Percentiles rank a stretch among this genome's conserved stretches.
Evolutionary conservation across 257 asterid genomes (phyloP).

Genomic region (Henckelia pumila): DNA sequence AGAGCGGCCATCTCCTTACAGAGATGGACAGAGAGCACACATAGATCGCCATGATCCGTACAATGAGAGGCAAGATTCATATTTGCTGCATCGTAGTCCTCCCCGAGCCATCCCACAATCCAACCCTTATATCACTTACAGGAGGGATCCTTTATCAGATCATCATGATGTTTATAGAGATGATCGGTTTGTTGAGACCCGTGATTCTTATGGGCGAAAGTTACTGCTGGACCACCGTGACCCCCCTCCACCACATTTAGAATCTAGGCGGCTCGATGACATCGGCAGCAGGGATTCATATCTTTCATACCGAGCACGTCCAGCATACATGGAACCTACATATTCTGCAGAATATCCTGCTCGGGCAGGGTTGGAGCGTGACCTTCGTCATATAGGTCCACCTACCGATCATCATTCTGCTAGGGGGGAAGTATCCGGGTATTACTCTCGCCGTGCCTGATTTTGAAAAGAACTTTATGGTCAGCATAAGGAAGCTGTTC

Average conservation of each 20-base stretch:
- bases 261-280: constrained; percentile 30
- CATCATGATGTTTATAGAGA: constrained; percentile 30
- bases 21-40: constrained; percentile 18
- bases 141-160: constrained; percentile 24
- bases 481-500: background rate
- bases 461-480: constrained; percentile 1
- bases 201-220: constrained; percentile 39
- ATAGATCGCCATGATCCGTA: constrained; percentile 27
- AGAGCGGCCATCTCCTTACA: constrained; percentile 19
- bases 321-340: constrained; percentile 32
- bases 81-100: constrained; percentile 26
- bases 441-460: constrained; percentile 10
- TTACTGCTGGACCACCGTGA: constrained; percentile 29
- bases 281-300: constrained; percentile 33
- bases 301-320: constrained; percentile 32
- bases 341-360: constrained; percentile 36
- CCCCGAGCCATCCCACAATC: constrained; percentile 27
- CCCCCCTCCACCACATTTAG: constrained; percentile 21
- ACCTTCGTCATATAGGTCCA: constrained; percentile 33
- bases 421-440: constrained; percentile 22
- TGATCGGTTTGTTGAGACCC: constrained; percentile 28
- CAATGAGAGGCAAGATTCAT: constrained; percentile 24
- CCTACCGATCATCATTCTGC: constrained; percentile 19
- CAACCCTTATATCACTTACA: background rate
- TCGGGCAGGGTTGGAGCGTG: constrained; percentile 28